These are phyloP conservation scores for Neopestalotiopsis rosae DNA, from an alignment of 2,329 filamentous ascomycete species.

Conservation along the genomic window DNA sequence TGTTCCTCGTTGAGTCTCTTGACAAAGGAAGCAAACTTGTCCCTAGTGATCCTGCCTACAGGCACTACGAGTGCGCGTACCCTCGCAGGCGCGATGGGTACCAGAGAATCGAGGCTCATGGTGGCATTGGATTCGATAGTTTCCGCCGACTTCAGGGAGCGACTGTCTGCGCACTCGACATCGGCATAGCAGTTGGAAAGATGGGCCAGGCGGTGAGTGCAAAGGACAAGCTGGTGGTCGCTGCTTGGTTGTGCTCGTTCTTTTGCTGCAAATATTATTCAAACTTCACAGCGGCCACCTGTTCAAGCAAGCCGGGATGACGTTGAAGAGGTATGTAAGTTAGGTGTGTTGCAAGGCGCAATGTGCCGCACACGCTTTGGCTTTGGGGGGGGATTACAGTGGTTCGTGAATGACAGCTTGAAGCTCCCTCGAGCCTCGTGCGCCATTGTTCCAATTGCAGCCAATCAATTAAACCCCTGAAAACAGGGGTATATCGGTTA, in stretches of 20 bases:
- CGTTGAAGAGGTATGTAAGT: background rate
- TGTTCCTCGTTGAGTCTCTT: slow-evolving; percentile 78
- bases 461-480: slow-evolving; percentile 22
- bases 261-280: background rate
- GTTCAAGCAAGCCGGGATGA: background rate
- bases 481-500: slow-evolving; percentile 24
- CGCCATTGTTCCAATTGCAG: slow-evolving; percentile 18
- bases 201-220: slow-evolving; percentile 7
- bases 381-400: background rate
- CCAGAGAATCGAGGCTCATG: slow-evolving; percentile 89
- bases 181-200: slow-evolving; percentile 9
- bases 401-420: slow-evolving; percentile 12
- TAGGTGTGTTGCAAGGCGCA: background rate
- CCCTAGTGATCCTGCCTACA: slow-evolving; percentile 82
- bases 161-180: slow-evolving; percentile 30
- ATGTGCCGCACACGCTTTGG: slow-evolving; percentile 5
- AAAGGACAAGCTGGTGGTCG: background rate
- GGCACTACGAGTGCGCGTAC: slow-evolving; percentile 88
- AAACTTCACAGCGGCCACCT: slow-evolving; percentile 1
- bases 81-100: slow-evolving; percentile 89
- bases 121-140: slow-evolving; percentile 51
- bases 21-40: slow-evolving; percentile 80
- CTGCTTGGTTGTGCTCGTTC: background rate
- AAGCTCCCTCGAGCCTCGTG: slow-evolving; percentile 30
- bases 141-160: slow-evolving; percentile 30